phyloP scores from a whole-genome alignment of 208 protist species.

The Leishmania gerbilli region DNA sequence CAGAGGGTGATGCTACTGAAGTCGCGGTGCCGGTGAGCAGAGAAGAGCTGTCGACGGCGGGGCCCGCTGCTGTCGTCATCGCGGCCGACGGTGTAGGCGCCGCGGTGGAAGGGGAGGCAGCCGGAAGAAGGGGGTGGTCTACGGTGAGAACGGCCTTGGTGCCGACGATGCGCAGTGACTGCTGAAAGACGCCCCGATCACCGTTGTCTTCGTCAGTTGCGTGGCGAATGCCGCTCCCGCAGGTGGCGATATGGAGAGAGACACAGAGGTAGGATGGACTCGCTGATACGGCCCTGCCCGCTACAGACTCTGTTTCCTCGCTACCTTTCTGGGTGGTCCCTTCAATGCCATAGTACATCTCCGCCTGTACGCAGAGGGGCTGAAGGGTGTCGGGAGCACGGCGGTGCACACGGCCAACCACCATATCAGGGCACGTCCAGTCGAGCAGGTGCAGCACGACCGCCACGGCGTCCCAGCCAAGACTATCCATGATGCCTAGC shows the following conservation, averaged over 20 bases:
- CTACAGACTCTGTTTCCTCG: background rate
- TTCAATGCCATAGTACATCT: constrained; percentile 32
- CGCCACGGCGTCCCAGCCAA: constrained; percentile 36
- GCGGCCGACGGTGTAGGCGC: background rate
- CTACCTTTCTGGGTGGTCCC: background rate
- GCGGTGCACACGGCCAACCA: constrained; percentile 31
- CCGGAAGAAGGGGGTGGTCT: constrained; percentile 17
- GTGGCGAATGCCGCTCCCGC: background rate
- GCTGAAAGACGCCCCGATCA: constrained; percentile 9
- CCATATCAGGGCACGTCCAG: constrained; percentile 37
- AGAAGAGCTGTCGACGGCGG: background rate
- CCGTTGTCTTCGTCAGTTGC: background rate
- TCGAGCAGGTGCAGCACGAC: constrained; percentile 28
- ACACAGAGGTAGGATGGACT: constrained; percentile 26
- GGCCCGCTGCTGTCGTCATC: background rate
- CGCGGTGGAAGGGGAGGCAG: background rate
- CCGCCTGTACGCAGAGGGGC: constrained; percentile 26
- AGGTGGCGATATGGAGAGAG: constrained; percentile 17
- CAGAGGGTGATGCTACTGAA: background rate
- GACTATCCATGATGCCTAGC: constrained; percentile 27
- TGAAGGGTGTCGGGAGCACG: background rate
- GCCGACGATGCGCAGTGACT: constrained; percentile 26
- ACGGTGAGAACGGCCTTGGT: constrained; percentile 25
- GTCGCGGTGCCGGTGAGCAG: background rate
- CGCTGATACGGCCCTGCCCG: background rate